Evolutionary conservation across 202 grass and related monocot genomes (phyloP).

Genomic region (Digitaria exilis): DNA sequence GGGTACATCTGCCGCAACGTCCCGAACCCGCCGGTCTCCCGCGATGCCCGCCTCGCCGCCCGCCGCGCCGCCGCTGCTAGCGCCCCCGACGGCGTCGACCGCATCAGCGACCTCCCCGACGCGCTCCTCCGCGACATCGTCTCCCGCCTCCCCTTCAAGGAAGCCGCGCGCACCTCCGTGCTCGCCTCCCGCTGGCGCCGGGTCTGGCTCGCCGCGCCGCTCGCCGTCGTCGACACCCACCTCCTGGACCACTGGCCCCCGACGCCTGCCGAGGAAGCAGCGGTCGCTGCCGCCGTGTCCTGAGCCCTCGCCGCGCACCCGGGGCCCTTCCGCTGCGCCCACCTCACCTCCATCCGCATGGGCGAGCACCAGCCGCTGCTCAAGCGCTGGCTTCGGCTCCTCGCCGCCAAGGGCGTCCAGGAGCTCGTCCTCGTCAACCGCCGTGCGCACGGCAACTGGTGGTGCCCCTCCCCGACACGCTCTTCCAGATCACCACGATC

Average conservation of each 20-base stretch:
- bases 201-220: conserved; percentile 7
- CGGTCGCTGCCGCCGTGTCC: background rate
- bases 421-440: conserved; percentile 51
- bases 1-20: background rate
- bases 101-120: conserved; percentile 41
- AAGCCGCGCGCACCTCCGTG: conserved; percentile 19
- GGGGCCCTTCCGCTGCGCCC: conserved; percentile 46
- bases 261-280: background rate
- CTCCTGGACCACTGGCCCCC: background rate
- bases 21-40: background rate
- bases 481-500: conserved; percentile 45
- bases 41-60: background rate
- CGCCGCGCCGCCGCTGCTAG: background rate
- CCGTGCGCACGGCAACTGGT: background rate
- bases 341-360: conserved; percentile 15
- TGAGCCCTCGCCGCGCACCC: conserved; percentile 29
- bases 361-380: background rate
- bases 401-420: conserved; percentile 46
- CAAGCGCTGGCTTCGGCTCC: conserved; percentile 22
- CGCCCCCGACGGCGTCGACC: conserved; percentile 9
- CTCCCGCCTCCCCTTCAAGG: conserved; percentile 45
- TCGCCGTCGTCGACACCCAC: background rate
- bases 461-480: conserved; percentile 16
- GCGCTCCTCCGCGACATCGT: conserved; percentile 47
- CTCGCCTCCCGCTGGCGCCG: background rate